Conservation (phyloP, 176 grass and related monocot genomes). For the Echinochloa phyllopogon region DNA sequence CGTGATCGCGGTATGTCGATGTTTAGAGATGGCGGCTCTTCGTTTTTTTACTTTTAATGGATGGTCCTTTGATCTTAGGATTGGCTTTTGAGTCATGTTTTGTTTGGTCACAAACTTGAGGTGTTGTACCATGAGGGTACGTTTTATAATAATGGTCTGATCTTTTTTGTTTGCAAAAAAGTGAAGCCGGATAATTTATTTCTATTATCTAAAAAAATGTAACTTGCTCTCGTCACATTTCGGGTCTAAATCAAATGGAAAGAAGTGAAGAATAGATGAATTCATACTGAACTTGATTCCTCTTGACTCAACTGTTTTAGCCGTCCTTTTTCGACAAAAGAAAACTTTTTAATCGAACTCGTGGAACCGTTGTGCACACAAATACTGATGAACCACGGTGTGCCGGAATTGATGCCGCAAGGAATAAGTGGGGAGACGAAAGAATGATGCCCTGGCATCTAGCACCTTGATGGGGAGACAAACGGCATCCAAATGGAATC, state of each 20-base stretch:
- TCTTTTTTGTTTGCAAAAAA: too few species aligned
- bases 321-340: too few species aligned
- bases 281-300: neutral
- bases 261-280: neutral
- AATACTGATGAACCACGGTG: neutral
- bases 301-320: neutral
- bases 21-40: too few species aligned
- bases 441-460: slow-evolving; percentile 51
- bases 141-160: too few species aligned
- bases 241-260: neutral
- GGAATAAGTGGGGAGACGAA: neutral
- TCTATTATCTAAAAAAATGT: too few species aligned
- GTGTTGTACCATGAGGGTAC: too few species aligned
- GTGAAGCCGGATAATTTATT: too few species aligned
- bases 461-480: slow-evolving; percentile 22
- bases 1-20: too few species aligned
- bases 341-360: neutral
- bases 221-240: slow-evolving; percentile 16
- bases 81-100: too few species aligned
- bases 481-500: slow-evolving; percentile 39
- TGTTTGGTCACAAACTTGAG: too few species aligned
- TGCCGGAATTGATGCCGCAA: slow-evolving; percentile 18
- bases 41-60: too few species aligned
- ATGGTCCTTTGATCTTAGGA: too few species aligned
- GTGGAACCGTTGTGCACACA: slow-evolving; percentile 38